Conservation (phyloP, 164 flowering plant species). For the Buxus sempervirens region DNA sequence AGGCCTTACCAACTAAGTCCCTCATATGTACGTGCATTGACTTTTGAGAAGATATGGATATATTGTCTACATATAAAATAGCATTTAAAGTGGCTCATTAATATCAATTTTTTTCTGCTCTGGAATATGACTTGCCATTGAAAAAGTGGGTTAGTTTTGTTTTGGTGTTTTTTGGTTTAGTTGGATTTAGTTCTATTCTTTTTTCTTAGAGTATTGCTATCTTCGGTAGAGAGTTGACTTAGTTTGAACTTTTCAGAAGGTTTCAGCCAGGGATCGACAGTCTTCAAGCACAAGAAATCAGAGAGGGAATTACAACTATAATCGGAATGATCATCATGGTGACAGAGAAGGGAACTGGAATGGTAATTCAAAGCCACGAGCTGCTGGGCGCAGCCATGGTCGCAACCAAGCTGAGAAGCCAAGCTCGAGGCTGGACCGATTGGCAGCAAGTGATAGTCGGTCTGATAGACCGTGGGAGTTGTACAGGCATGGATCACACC, state of each 20-base stretch:
- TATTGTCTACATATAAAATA: no score
- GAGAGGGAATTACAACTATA: constrained; percentile 59
- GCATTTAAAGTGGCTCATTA: no score
- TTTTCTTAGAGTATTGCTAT: neutral
- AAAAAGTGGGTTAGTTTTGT: no score
- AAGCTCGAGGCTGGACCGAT: constrained; percentile 48
- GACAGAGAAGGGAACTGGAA: constrained; percentile 94
- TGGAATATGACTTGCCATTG: no score
- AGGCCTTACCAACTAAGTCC: no score
- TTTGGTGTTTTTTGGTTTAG: no score
- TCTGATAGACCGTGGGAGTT: constrained; percentile 62
- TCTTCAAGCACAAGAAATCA: constrained; percentile 49
- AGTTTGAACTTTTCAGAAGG: constrained; percentile 47
- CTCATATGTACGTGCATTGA: no score
- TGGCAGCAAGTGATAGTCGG: constrained; percentile 44
- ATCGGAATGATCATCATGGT: constrained; percentile 59
- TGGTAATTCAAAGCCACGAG: constrained; percentile 49
- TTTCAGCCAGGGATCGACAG: constrained; percentile 61
- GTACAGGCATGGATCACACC: constrained; percentile 47
- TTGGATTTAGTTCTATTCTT: no score
- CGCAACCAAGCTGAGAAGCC: constrained; percentile 67
- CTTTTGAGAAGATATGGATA: no score
- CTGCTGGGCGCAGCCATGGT: constrained; percentile 52
- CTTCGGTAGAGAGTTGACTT: neutral
- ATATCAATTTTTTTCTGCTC: no score